phyloP scores from a whole-genome alignment of 192 early-diverging fungal species.

The Kickxella alabastrina region DNA sequence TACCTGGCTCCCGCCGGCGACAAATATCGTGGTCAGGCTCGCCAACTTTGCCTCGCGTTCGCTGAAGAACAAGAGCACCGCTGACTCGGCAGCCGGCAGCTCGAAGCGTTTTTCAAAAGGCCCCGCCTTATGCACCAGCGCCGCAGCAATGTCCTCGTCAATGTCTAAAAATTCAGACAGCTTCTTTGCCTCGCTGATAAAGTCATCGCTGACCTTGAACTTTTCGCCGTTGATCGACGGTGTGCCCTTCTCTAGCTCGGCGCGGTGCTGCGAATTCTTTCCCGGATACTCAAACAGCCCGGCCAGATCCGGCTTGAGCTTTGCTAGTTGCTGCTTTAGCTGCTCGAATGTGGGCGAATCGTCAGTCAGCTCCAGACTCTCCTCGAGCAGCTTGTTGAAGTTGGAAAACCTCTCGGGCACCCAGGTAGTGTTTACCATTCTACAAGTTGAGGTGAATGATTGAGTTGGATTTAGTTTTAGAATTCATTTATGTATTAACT shows the following conservation, averaged over 20 bases:
- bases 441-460: too few relatives aligned
- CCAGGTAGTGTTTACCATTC: constrained; percentile 49
- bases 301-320: constrained; percentile 41
- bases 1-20: constrained; percentile 46
- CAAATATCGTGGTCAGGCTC: constrained; percentile 55
- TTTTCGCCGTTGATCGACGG: constrained; percentile 57
- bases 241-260: constrained; percentile 43
- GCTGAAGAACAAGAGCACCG: constrained; percentile 63
- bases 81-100: constrained; percentile 58
- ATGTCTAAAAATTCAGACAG: constrained; percentile 78
- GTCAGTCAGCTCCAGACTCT: constrained; percentile 23
- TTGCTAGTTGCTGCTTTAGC: constrained; percentile 36
- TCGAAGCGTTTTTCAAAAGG: constrained; percentile 55
- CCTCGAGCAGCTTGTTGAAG: constrained; percentile 39
- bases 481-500: too few relatives aligned
- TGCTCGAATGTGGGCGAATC: constrained; percentile 39
- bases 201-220: constrained; percentile 66
- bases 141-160: constrained; percentile 71
- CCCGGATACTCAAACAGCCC: constrained; percentile 34
- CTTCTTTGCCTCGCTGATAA: constrained; percentile 59
- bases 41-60: constrained; percentile 62
- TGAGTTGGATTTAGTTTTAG: too few relatives aligned
- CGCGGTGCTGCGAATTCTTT: constrained; percentile 40
- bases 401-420: constrained; percentile 46
- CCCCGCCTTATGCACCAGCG: constrained; percentile 57